phyloP scores from a whole-genome alignment of 2,329 filamentous ascomycete species.

The Laburnicola sp. region DNA sequence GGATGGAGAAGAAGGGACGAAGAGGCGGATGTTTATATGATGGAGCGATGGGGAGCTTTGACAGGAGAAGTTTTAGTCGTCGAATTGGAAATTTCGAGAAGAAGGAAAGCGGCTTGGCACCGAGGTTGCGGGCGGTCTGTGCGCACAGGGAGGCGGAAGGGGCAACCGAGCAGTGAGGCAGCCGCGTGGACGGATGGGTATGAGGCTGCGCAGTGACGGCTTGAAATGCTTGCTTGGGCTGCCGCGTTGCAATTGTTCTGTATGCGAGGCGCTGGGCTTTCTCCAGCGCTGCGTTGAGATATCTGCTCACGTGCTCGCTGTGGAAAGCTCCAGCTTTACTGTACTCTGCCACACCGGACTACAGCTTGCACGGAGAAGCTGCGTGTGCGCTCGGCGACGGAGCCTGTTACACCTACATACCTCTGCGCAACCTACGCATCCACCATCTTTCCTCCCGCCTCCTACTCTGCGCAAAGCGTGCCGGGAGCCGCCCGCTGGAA shows the following conservation, averaged over 20 bases:
- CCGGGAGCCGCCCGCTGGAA: no score
- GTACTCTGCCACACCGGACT: no score
- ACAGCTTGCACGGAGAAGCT: no score
- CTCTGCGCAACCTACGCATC: no score
- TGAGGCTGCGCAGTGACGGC: background rate
- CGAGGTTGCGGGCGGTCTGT: conserved; percentile 4
- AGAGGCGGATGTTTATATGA: conserved; percentile 30
- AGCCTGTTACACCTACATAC: no score
- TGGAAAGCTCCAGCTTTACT: conserved; percentile 7
- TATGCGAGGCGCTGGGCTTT: no score
- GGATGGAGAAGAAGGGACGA: conserved; percentile 20
- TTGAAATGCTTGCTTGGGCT: background rate
- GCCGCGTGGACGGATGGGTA: background rate
- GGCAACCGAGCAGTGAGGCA: conserved; percentile 3
- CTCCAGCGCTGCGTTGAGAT: no score
- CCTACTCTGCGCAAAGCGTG: no score
- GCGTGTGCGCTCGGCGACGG: no score
- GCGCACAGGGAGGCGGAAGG: conserved; percentile 1
- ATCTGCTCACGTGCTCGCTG: background rate
- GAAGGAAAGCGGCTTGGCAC: conserved; percentile 7
- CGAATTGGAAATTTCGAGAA: conserved; percentile 31
- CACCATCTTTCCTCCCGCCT: no score
- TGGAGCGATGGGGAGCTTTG: conserved; percentile 33
- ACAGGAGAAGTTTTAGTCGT: conserved; percentile 26
- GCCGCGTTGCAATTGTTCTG: background rate